Percentiles rank a stretch among this genome's conserved stretches.
These are phyloP conservation scores for Alternaria sp. DNA, from an alignment of 2,329 filamentous ascomycete species.

Conservation along the genomic window DNA sequence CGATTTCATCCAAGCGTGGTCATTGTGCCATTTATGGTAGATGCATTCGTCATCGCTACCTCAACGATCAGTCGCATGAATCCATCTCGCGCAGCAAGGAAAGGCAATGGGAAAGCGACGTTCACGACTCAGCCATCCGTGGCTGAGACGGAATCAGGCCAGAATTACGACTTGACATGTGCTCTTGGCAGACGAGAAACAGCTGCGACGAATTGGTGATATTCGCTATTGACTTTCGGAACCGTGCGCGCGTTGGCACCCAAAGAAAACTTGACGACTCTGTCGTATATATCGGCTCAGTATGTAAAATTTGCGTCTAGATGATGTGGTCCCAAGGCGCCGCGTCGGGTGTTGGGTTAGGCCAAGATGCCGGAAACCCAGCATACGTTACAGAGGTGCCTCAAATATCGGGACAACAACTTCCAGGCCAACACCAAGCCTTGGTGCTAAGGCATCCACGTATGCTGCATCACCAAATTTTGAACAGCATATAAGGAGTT, in stretches of 20 bases:
- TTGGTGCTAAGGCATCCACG: conserved; percentile 25
- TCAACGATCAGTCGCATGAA: no score
- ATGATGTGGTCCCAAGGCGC: background rate
- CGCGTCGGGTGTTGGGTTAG: background rate
- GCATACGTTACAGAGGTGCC: conserved; percentile 26
- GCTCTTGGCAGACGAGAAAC: background rate
- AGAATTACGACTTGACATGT: background rate
- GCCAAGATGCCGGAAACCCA: conserved; percentile 27
- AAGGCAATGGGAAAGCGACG: background rate
- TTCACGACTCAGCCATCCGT: background rate
- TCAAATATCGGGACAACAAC: conserved; percentile 23
- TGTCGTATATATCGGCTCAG: background rate
- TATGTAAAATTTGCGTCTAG: background rate
- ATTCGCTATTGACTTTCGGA: background rate
- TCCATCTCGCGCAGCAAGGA: no score
- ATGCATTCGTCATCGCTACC: no score
- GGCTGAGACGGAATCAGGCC: background rate
- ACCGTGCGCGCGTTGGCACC: background rate
- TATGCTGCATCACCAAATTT: background rate
- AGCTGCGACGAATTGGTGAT: background rate
- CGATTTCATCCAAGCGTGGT: background rate
- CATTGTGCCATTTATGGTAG: no score
- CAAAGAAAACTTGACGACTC: background rate
- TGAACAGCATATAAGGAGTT: conserved; percentile 8
- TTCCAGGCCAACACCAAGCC: conserved; percentile 29